Conservation (phyloP, 352 stramenopile genomes). For the Lagenidium sp. region DNA sequence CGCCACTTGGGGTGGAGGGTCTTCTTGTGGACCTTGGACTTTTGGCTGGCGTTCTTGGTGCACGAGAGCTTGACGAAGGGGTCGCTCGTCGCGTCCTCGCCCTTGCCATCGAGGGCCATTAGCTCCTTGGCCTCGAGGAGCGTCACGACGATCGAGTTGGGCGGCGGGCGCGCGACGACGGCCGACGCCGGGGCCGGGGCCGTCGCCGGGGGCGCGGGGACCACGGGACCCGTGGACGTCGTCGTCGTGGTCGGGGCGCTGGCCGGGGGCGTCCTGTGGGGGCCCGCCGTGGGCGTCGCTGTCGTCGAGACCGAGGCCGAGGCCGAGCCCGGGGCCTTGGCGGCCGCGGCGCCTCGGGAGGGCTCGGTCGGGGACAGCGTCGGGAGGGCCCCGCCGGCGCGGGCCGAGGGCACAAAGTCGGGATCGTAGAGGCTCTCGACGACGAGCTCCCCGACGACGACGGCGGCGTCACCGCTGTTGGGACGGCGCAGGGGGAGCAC, state of each 20-base stretch:
- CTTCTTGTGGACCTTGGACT: constrained; percentile 55
- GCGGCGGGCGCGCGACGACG: constrained; percentile 3
- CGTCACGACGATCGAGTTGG: constrained; percentile 63
- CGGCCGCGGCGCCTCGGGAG: not conserved
- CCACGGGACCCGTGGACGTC: not conserved
- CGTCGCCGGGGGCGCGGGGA: not conserved
- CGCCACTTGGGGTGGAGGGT: constrained; percentile 56
- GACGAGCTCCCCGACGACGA: constrained; percentile 5
- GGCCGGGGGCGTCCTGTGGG: no score
- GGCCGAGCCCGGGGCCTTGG: not conserved
- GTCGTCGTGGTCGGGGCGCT: no score
- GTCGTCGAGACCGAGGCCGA: not conserved
- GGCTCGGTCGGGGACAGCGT: constrained; percentile 3
- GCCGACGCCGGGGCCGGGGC: constrained; percentile 1
- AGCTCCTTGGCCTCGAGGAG: constrained; percentile 50
- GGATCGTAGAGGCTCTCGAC: constrained; percentile 15
- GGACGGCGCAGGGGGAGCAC: constrained; percentile 3
- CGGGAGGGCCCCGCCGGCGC: not conserved
- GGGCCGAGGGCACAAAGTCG: not conserved
- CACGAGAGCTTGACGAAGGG: constrained; percentile 47
- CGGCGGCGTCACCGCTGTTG: constrained; percentile 1
- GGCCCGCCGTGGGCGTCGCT: not conserved
- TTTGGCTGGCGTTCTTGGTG: constrained; percentile 44
- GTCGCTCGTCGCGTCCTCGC: constrained; percentile 49
- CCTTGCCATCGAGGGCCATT: constrained; percentile 41